These are phyloP conservation scores for Symbiotaphrina buchneri DNA, from an alignment of 495 filamentous ascomycete species.

Conservation along the genomic window DNA sequence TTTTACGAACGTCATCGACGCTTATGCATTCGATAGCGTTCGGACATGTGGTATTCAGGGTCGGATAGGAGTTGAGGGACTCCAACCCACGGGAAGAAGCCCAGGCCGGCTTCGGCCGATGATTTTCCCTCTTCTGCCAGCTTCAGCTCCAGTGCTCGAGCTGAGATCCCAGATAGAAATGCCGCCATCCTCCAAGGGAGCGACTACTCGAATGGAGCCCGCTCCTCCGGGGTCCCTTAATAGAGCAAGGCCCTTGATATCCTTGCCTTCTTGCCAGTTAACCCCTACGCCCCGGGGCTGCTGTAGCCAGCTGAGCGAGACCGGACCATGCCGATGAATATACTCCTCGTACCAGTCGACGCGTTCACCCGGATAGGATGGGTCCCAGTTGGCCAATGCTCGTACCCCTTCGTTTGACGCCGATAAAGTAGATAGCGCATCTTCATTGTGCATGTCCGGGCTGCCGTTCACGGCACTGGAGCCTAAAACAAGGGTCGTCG, in stretches of 20 bases:
- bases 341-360: constrained; percentile 78
- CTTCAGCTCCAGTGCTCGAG: constrained; percentile 22
- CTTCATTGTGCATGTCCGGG: constrained; percentile 14
- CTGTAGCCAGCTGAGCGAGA: constrained; percentile 55
- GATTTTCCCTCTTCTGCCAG: constrained; percentile 33
- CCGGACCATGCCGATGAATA: constrained; percentile 56
- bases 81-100: constrained; percentile 21
- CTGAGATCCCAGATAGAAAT: constrained; percentile 73
- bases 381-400: constrained; percentile 63
- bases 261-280: constrained; percentile 12
- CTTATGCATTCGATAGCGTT: constrained; percentile 67
- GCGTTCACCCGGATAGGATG: constrained; percentile 39
- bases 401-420: constrained; percentile 19
- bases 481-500: constrained; percentile 11
- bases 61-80: constrained; percentile 12
- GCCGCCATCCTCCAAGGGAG: constrained; percentile 67
- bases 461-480: constrained; percentile 10
- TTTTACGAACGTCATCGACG: constrained; percentile 44
- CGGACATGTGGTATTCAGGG: constrained; percentile 34
- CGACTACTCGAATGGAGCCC: constrained; percentile 35
- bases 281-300: constrained; percentile 21
- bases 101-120: constrained; percentile 39
- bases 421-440: constrained; percentile 17
- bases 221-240: constrained; percentile 26
- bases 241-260: constrained; percentile 44